Evolutionary conservation across 2,329 filamentous ascomycete genomes (phyloP), one percentile per base, ranked within the genome.

Genomic region (Ceratocystis variospora): DNA sequence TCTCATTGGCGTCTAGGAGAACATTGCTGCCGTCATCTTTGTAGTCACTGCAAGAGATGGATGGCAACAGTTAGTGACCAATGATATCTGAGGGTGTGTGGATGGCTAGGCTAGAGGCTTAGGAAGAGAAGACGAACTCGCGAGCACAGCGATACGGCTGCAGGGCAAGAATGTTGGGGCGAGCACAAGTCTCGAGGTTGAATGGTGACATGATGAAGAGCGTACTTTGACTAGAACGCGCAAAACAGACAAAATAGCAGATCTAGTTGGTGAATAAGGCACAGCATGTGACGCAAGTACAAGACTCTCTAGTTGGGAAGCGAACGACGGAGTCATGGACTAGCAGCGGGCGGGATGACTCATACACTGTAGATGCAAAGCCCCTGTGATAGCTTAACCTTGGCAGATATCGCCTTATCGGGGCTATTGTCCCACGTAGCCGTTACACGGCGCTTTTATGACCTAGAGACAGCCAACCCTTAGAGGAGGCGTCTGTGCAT

Each of bases 1-100:
- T 99, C 78, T 99, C 94, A 73, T 99, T 99, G 71, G 94, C 94
- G 75, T 99, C 94, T 70, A 99, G 88, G 64, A 99, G 87, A 72
- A 97, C 86, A 73, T 97, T 97, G 68, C 86, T 93, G 71, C 94
- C 94, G 74, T 99, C 89, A 75, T 99, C 93, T 79, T 99, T 96
- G 83, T 99, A 97, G 82, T 99, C 94, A 79, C 90, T 95, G 74
- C 63, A 63, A 73, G 64, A 71, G 73, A 63, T 61, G 73, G 73
- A 63, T 61, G 73, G 63, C 71, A 41, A 1, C 65, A 33, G 3
- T 48, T 44, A 57, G 55, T n/a, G 55, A 15, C 19, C 45, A 12
- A 17, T n/a, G 1, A 57, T 22, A 57, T 31, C 53, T 15, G 17
- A 6, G 17, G 8, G 12, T 12, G 15, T 10, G 15, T 10, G 17